Percentiles rank a stretch among this genome's conserved stretches.
phyloP scores from a whole-genome alignment of 768 basidiomycete species.

The Sutorius australiensis region DNA sequence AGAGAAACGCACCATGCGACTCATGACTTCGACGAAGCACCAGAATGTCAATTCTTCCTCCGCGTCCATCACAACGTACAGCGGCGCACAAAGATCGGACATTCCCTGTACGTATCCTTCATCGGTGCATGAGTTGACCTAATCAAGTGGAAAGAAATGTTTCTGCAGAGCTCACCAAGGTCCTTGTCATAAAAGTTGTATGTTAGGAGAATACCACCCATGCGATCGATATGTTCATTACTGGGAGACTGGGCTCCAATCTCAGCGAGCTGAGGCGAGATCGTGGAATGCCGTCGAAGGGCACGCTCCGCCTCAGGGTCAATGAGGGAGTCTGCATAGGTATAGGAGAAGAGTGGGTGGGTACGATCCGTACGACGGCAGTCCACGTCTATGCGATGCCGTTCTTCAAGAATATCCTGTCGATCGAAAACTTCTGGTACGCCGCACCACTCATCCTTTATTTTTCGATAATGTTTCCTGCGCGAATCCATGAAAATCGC shows the following conservation, averaged over 20 bases:
- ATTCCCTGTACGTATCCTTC: conserved; percentile 97
- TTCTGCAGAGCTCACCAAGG: conserved; percentile 53
- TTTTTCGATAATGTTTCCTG: conserved; percentile 64
- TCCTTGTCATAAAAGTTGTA: conserved; percentile 90
- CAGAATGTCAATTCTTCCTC: conserved; percentile 93
- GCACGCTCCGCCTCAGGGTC: conserved; percentile 52
- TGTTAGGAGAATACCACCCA: conserved; percentile 81
- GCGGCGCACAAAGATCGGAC: conserved; percentile 92
- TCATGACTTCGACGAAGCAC: conserved; percentile 95
- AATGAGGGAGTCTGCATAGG: conserved; percentile 32
- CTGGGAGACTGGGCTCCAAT: conserved; percentile 85
- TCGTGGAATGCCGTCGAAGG: conserved; percentile 60
- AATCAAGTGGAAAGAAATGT: neutral
- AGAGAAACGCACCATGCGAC: conserved; percentile 71
- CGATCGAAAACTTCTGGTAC: conserved; percentile 78
- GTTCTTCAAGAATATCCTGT: conserved; percentile 79
- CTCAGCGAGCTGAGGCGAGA: conserved; percentile 67
- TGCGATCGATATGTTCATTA: conserved; percentile 89
- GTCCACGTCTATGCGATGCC: conserved; percentile 95
- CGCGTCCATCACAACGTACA: conserved; percentile 87
- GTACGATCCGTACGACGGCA: conserved; percentile 93
- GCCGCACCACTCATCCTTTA: conserved; percentile 82
- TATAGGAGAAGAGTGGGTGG: conserved; percentile 80
- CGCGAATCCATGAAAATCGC: conserved; percentile 7
- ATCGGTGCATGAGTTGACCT: conserved; percentile 13